Conservation (phyloP, 257 asterid species). For the Haberlea rhodopensis region DNA sequence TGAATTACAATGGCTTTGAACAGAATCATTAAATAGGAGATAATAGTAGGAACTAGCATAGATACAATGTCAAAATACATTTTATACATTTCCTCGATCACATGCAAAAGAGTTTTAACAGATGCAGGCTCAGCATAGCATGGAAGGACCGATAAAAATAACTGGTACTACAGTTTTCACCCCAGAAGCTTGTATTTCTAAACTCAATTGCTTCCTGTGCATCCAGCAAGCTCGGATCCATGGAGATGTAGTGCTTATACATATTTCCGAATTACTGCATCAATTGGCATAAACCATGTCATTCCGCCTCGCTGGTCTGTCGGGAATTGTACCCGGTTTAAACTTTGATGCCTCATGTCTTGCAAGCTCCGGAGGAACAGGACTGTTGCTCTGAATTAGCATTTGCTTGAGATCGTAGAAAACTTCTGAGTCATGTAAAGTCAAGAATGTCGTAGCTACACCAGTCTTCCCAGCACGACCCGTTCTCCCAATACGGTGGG, state of each 20-base stretch:
- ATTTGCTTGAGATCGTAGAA: conserved; percentile 59
- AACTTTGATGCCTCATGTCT: conserved; percentile 50
- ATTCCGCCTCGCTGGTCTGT: conserved; percentile 47
- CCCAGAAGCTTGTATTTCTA: conserved; percentile 19
- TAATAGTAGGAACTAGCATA: background rate
- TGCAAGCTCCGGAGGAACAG: conserved; percentile 47
- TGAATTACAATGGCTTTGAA: background rate
- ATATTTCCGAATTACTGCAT: conserved; percentile 12
- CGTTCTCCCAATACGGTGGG: conserved; percentile 63
- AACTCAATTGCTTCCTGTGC: background rate
- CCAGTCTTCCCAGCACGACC: conserved; percentile 75
- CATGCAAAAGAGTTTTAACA: background rate
- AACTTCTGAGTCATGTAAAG: conserved; percentile 53
- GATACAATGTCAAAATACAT: background rate
- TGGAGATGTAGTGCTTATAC: background rate
- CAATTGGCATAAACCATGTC: conserved; percentile 44
- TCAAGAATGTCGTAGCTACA: conserved; percentile 58
- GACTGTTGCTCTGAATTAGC: conserved; percentile 54
- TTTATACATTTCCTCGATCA: background rate
- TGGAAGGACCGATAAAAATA: conserved; percentile 7
- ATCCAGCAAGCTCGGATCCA: conserved; percentile 8
- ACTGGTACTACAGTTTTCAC: conserved; percentile 3
- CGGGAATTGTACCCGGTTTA: conserved; percentile 44
- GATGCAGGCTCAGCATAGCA: conserved; percentile 2
- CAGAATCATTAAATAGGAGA: background rate